Base-by-base conservation (phyloP, 176 grass and related monocot genomes). In the Rhynchospora breviuscula region DNA sequence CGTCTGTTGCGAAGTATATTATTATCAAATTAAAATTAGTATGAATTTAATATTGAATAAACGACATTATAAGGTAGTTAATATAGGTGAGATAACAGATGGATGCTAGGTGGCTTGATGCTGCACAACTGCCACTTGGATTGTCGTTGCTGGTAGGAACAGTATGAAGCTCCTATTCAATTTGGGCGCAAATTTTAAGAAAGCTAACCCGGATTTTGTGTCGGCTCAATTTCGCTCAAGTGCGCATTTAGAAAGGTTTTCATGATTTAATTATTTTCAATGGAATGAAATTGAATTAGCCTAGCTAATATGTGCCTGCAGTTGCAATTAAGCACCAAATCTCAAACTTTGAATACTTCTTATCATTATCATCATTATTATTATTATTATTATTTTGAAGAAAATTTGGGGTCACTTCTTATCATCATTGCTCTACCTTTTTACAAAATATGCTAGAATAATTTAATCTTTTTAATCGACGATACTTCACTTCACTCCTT, bases 51-150 rank as follows among this genome's bases (percentile, higher is more conserved):
- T 68, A 81, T 47, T 81, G 45, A 26, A 68, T 47, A 82, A 82
- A 82, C 48, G 22, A 82, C 46, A 82, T 82, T 82, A 49, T 82
- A 82, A 67, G 62, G 61, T 82, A 64, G 80, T 82, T 66, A 82
- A 63, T 67, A 64, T 82, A 68, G 62, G 80, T 82, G 73, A 82
- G 80, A 56, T 56, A 67, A 82, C 80, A 82, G 80, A 82, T 52
- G 13, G 35, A 82, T 82, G 60, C 13, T 82, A 21, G 62, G 80
- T 68, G 62, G 44, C 43, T 82, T 82, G 21, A 63, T 82, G 80
- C 67, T 82, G 45, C 53, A 53, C 63, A 67, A 67, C 78, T 63
- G 59, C 29, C 78, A 81, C 80, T 66, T 78, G 71, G 53, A 15
- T 61, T 58, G 52, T 60, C 33, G 26, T 84, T 2, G 31, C 25